phyloP scores from a whole-genome alignment of 495 filamentous ascomycete species.

The Xylaria scruposa region DNA sequence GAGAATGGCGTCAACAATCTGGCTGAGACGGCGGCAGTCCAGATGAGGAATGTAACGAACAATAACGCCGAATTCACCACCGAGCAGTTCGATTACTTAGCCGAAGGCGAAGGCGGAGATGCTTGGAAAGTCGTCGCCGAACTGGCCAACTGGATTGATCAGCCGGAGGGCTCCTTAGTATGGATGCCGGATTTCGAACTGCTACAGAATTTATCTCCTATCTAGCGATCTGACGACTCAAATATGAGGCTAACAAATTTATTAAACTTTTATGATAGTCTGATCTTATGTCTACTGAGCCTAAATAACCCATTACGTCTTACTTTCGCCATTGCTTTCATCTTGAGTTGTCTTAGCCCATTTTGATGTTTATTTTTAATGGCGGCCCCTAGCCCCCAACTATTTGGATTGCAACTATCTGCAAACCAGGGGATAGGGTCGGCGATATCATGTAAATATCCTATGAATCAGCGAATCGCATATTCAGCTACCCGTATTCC shows the following conservation, averaged over 20 bases:
- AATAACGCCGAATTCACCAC: conserved; percentile 17
- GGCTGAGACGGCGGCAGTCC: conserved; percentile 26
- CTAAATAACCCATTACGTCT: no score
- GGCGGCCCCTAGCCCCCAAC: no score
- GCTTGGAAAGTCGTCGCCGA: conserved; percentile 31
- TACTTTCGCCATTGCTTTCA: no score
- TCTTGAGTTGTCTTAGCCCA: neutral
- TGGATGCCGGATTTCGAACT: conserved; percentile 32
- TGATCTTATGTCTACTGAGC: neutral
- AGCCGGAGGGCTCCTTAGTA: conserved; percentile 25
- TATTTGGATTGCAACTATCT: no score
- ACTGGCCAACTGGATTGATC: conserved; percentile 29
- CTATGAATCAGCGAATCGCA: no score
- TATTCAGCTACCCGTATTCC: no score
- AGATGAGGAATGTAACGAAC: conserved; percentile 20
- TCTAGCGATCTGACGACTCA: neutral
- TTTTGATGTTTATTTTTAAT: neutral
- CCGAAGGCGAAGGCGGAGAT: conserved; percentile 27
- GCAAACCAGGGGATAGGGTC: no score
- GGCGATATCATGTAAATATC: no score
- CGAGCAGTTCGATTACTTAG: conserved; percentile 14
- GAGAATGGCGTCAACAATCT: conserved; percentile 27
- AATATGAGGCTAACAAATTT: neutral
- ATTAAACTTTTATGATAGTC: neutral
- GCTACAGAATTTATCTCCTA: conserved; percentile 25